These are phyloP conservation scores for Podila verticillata DNA, from an alignment of 192 early-diverging fungal species.

Conservation along the genomic window DNA sequence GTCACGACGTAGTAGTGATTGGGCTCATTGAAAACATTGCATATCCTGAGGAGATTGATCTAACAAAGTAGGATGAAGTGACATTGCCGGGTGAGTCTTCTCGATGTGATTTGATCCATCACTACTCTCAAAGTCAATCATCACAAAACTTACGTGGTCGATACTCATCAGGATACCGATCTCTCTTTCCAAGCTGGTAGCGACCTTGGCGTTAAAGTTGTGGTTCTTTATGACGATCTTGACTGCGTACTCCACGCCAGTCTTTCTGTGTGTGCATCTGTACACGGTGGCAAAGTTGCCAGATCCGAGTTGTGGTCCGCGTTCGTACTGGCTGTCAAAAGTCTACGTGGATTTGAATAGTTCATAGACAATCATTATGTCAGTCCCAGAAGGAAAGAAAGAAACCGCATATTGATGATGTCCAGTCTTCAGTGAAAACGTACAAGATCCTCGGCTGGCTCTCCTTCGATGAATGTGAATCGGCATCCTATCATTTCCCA, in stretches of 20 bases:
- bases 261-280: slow-evolving; percentile 58
- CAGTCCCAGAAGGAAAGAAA: neutral
- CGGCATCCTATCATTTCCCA: slow-evolving; percentile 1
- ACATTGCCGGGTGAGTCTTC: slow-evolving; percentile 32
- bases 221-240: slow-evolving; percentile 81
- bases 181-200: slow-evolving; percentile 68
- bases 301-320: slow-evolving; percentile 41
- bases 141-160: slow-evolving; percentile 58
- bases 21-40: slow-evolving; percentile 30
- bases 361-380: neutral
- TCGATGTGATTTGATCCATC: neutral
- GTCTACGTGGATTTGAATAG: slow-evolving; percentile 24
- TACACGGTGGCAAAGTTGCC: slow-evolving; percentile 77
- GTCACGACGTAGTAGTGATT: slow-evolving; percentile 27
- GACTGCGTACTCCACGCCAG: slow-evolving; percentile 69
- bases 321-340: slow-evolving; percentile 46
- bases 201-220: slow-evolving; percentile 72
- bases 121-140: neutral
- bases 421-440: neutral
- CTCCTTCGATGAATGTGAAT: slow-evolving; percentile 46
- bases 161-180: slow-evolving; percentile 76
- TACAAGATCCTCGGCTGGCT: slow-evolving; percentile 35
- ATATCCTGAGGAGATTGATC: slow-evolving; percentile 32
- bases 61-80: slow-evolving; percentile 34
- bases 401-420: neutral